Conservation (phyloP, 441 rosid species). For the Erysimum cheiri region DNA sequence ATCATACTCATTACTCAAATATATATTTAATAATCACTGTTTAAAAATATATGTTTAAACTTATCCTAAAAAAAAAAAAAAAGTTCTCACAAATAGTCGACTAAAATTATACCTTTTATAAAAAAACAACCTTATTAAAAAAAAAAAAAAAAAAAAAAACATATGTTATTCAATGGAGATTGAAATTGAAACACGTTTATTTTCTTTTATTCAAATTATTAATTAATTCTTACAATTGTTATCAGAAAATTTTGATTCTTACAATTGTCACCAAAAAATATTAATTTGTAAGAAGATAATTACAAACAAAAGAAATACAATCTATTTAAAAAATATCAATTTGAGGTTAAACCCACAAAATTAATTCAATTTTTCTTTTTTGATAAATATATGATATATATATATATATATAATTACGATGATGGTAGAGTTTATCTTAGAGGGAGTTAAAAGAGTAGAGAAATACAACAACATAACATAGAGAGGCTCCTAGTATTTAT, state of each 20-base stretch:
- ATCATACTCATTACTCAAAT: constrained; percentile 9
- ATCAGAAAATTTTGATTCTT: neutral
- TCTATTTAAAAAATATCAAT: neutral
- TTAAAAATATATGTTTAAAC: neutral
- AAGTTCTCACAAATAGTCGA: neutral
- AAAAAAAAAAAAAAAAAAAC: neutral
- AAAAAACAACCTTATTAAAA: neutral
- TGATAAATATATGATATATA: no score
- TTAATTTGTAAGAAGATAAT: constrained; percentile 7
- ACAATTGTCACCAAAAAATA: neutral
- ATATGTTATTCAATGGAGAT: neutral
- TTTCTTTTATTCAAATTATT: neutral
- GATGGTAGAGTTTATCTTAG: neutral
- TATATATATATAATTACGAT: neutral
- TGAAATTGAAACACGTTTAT: neutral
- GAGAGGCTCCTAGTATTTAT: constrained; percentile 45
- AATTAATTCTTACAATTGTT: neutral
- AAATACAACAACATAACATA: neutral
- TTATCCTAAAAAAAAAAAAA: neutral
- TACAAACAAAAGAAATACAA: neutral
- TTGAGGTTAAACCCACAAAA: neutral
- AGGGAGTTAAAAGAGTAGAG: neutral
- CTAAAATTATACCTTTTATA: neutral
- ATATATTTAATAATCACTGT: neutral
- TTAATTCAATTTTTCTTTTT: no score